A percentile compares a stretch with the other conserved stretches of the same genome.
Conservation (phyloP, 2,329 filamentous ascomycete genomes). For the Pseudogymnoascus sp. region DNA sequence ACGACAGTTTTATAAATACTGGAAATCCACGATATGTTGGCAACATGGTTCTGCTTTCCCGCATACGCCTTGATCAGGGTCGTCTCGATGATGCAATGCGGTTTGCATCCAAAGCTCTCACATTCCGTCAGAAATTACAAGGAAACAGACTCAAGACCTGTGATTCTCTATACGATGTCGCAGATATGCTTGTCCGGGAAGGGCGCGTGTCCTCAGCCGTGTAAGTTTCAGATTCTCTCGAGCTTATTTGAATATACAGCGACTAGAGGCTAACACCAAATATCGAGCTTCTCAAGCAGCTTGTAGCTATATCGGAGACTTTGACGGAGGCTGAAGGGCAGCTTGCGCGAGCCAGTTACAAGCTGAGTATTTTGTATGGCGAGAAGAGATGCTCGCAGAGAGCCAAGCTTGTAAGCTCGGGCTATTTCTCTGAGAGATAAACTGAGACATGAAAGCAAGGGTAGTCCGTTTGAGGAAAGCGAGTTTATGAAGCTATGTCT, state of each 20-base stretch:
- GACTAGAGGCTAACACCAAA: background rate
- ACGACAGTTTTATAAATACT: conserved; percentile 30
- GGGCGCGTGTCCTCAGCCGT: background rate
- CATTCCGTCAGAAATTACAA: conserved; percentile 2
- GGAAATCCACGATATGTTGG: background rate
- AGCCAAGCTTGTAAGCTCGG: background rate
- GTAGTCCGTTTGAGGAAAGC: background rate
- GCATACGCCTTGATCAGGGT: conserved; percentile 6
- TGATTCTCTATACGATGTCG: conserved; percentile 10
- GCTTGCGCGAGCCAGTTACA: conserved; percentile 9
- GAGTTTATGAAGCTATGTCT: conserved; percentile 11
- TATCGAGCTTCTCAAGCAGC: conserved; percentile 9
- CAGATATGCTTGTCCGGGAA: background rate
- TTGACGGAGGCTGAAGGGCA: background rate
- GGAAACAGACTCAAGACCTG: conserved; percentile 6
- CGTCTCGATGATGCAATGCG: background rate
- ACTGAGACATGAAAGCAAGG: background rate
- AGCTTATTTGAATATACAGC: background rate
- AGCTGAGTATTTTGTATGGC: background rate
- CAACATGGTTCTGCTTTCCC: conserved; percentile 3
- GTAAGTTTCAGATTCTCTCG: background rate
- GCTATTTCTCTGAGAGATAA: conserved; percentile 7
- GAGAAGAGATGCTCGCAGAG: background rate
- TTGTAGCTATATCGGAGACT: background rate
- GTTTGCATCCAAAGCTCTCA: conserved; percentile 7